A percentile compares a stretch with the other conserved stretches of the same genome.
phyloP scores from a whole-genome alignment of 192 early-diverging fungal genomes.

The Podochytrium sp. region DNA sequence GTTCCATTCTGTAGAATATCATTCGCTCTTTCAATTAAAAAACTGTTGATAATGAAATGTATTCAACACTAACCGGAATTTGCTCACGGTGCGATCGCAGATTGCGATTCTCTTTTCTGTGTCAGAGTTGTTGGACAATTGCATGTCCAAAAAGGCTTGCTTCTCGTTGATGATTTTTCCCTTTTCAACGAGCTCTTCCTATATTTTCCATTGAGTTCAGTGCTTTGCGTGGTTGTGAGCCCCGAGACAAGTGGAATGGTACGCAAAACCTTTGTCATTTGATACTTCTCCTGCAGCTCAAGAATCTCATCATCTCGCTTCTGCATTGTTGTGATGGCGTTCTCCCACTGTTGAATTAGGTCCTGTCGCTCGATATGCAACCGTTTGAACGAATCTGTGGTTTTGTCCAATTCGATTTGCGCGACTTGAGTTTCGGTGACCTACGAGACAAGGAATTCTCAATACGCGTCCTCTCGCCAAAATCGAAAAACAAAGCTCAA shows the following conservation, averaged over 20 bases:
- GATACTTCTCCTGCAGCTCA: constrained; percentile 45
- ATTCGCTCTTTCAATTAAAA: background rate
- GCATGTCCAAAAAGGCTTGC: constrained; percentile 54
- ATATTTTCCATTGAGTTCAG: background rate
- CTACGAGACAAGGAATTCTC: constrained; percentile 24
- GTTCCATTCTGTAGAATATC: constrained; percentile 44
- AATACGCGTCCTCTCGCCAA: background rate
- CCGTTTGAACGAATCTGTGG: constrained; percentile 56
- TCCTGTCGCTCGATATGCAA: constrained; percentile 62
- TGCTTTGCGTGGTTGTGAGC: background rate
- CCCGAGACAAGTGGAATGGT: background rate
- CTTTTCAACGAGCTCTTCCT: constrained; percentile 51
- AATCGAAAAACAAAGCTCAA: background rate
- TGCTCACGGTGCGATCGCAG: constrained; percentile 52
- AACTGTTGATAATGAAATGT: background rate
- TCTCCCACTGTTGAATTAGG: constrained; percentile 60
- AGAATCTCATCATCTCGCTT: constrained; percentile 55
- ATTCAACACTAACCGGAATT: constrained; percentile 38
- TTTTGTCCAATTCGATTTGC: constrained; percentile 64
- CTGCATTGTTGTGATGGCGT: constrained; percentile 53
- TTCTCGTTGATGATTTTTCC: constrained; percentile 52
- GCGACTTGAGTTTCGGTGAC: constrained; percentile 65
- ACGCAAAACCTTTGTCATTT: constrained; percentile 45
- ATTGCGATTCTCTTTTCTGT: constrained; percentile 57
- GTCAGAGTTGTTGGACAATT: constrained; percentile 48